phyloP scores from a whole-genome alignment of 2,329 filamentous ascomycete species.

The Hysterium pulicare region DNA sequence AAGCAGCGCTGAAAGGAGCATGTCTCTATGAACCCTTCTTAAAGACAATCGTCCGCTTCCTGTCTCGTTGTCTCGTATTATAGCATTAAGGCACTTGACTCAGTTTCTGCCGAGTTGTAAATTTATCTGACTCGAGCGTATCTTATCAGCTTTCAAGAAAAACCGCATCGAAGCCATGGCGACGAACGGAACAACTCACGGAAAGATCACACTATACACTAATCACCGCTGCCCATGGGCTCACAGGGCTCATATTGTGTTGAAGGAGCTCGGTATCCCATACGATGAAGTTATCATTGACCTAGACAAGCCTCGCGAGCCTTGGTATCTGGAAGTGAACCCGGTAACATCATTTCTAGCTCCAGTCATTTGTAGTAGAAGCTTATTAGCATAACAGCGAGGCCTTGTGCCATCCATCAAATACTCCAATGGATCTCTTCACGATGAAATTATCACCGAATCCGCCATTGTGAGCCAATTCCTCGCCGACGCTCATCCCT shows the following conservation, averaged over 20 bases:
- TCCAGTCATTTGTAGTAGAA: no score
- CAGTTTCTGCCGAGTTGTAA: no score
- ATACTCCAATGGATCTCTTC: constrained; percentile 51
- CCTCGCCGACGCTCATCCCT: constrained; percentile 66
- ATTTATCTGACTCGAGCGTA: no score
- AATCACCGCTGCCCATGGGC: constrained; percentile 69
- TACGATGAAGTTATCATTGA: constrained; percentile 74
- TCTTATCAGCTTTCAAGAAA: not conserved
- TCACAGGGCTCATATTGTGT: constrained; percentile 70
- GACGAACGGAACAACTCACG: constrained; percentile 14
- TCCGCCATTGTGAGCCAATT: constrained; percentile 72
- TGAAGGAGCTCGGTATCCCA: constrained; percentile 62
- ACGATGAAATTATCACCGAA: constrained; percentile 65
- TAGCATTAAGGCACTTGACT: not conserved
- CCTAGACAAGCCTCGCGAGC: constrained; percentile 62
- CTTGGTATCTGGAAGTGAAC: constrained; percentile 74
- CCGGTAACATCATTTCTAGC: constrained; percentile 47
- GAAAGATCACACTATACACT: constrained; percentile 66
- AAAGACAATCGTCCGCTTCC: no score
- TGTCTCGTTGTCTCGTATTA: no score
- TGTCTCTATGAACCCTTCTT: no score
- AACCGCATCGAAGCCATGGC: not conserved
- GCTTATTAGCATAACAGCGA: no score
- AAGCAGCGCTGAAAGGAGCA: no score
- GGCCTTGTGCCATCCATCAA: constrained; percentile 71